Base-by-base conservation (phyloP, 2,329 filamentous ascomycete species). In the Pseudogymnoascus sp. region DNA sequence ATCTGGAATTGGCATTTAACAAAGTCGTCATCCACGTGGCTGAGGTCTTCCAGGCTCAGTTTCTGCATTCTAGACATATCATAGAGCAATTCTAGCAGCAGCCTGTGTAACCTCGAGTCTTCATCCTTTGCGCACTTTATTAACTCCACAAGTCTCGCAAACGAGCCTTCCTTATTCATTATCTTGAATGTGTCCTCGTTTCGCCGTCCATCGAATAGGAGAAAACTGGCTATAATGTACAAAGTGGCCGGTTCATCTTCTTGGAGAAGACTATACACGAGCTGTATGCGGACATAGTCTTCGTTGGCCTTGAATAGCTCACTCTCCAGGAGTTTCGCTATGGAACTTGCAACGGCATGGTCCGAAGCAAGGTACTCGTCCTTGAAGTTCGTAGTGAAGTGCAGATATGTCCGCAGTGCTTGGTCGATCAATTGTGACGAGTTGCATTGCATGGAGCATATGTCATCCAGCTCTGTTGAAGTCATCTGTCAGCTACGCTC, bases 41-140 rank as follows among this genome's bases (percentile, higher is more conserved):
- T 69, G 66, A 99, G 76, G 72, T 99, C 93, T 66, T 90, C 85
- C 63, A 82, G 77, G 60, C 83, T 86, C 63, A 99, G 77, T 65
- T 86, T 84, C 74, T 97, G 92, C 72, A 97, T 91, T 63, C 95
- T 84, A 47, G 91, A 92, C 89, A 97, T 97, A 78, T 97, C 94
- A 75, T 96, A 99, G 71, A 97, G 82, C 61, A 99, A 78, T 74
- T 97, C 89, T 69, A 99, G 80, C 59, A 97, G 78, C 64, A 94
- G 77, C 36, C 88, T 85, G 75, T 97, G 90, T 63, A 97, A 78
- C 59, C 84, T 81, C 22, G 84, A 80, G 70, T 92, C 88, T 50
- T 85, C 79, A 38, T 87, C 81, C 65, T 80, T 81, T 64, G 82
- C 81, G 43, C 78, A 80, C 70, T 87, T 68, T 64, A 97, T 87